These are phyloP conservation scores for Stephania yunnanensis DNA, from an alignment of 164 flowering plant genomes.

Conservation along the genomic window DNA sequence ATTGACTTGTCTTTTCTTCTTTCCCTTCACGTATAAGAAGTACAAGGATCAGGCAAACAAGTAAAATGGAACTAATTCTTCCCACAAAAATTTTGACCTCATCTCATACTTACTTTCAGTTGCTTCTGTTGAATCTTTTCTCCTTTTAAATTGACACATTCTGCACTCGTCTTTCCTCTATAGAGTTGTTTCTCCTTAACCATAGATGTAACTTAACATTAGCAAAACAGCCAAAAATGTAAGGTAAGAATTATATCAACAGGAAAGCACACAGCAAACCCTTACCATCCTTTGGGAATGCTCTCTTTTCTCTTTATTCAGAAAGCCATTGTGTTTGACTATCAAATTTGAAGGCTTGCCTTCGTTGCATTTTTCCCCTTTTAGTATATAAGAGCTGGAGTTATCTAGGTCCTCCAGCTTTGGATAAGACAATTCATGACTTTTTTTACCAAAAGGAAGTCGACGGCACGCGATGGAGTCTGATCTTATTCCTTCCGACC, in stretches of 20 bases:
- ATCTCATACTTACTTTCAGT: conserved; percentile 27
- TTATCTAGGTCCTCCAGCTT: conserved; percentile 14
- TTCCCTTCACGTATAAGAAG: conserved; percentile 24
- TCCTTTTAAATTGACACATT: conserved; percentile 15
- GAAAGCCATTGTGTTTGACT: conserved; percentile 14
- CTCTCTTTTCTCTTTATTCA: conserved; percentile 29
- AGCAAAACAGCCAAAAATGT: neutral
- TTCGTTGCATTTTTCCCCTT: conserved; percentile 22
- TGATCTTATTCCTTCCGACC: conserved; percentile 20
- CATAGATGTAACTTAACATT: neutral
- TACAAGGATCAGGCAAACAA: neutral
- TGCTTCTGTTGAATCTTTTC: conserved; percentile 26
- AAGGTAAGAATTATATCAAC: neutral
- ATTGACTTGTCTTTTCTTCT: conserved; percentile 23
- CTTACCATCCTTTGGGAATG: conserved; percentile 24
- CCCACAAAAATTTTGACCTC: neutral
- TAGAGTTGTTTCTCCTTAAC: conserved; percentile 29
- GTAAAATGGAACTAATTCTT: neutral
- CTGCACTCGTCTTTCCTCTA: conserved; percentile 29
- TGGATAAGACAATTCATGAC: conserved; percentile 6
- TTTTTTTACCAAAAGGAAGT: conserved; percentile 20
- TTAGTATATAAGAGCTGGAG: conserved; percentile 17
- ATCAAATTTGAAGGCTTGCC: conserved; percentile 26
- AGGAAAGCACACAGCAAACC: conserved; percentile 26
- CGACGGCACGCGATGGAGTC: conserved; percentile 22